Conservation (phyloP, 768 basidiomycete species). For the Harrya chromipes region DNA sequence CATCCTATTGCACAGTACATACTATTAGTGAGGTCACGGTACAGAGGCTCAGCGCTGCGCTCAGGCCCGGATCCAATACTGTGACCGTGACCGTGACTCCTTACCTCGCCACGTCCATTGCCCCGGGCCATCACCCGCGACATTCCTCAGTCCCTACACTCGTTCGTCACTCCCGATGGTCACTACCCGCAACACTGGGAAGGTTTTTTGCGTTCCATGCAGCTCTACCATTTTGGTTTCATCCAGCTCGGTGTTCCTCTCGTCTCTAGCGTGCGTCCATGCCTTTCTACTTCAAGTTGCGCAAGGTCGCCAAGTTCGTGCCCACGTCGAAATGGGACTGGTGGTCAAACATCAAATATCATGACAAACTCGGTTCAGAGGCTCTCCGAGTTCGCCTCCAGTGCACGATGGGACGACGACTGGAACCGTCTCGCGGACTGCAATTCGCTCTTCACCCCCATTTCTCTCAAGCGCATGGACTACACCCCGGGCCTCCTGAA, state of each 20-base stretch:
- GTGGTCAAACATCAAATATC: conserved; percentile 14
- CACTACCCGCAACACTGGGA: too few species aligned
- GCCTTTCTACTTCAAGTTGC: conserved; percentile 26
- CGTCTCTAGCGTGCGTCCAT: conserved; percentile 37
- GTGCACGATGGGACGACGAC: conserved; percentile 50
- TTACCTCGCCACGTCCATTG: conserved; percentile 35
- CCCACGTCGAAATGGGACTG: conserved; percentile 12
- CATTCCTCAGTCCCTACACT: too few species aligned
- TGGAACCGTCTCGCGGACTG: conserved; percentile 55
- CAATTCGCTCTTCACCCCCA: conserved; percentile 32
- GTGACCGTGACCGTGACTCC: too few species aligned
- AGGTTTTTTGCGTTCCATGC: too few species aligned
- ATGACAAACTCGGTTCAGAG: conserved; percentile 23
- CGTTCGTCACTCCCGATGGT: conserved; percentile 40
- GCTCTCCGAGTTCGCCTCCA: conserved; percentile 32
- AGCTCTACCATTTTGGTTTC: conserved; percentile 28
- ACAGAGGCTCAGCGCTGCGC: too few species aligned
- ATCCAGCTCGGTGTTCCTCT: conserved; percentile 39
- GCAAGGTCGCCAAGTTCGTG: conserved; percentile 34
- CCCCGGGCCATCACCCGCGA: conserved; percentile 8
- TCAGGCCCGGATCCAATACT: too few species aligned
- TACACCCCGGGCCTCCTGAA: conserved; percentile 52
- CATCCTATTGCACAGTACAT: too few species aligned
- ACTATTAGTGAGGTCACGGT: too few species aligned
- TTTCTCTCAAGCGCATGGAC: conserved; percentile 30